Percentiles rank a stretch among this genome's conserved stretches.
These are phyloP conservation scores for Neonectria sp. DNA, from an alignment of 2,329 filamentous ascomycete genomes.

Conservation along the genomic window DNA sequence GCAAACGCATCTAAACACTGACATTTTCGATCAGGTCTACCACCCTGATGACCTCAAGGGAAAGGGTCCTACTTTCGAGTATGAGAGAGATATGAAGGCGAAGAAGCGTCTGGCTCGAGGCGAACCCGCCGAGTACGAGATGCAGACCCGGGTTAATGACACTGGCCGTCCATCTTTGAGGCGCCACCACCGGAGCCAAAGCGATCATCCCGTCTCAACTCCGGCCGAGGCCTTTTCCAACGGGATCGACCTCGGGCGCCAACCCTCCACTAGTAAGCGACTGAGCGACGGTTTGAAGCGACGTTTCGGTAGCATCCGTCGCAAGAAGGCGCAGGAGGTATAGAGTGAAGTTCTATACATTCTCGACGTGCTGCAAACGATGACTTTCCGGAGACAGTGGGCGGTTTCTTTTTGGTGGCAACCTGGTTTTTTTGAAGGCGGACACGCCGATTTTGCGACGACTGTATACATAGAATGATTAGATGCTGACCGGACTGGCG, in stretches of 20 bases:
- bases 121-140: conserved; percentile 62
- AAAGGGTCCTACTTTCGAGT: conserved; percentile 81
- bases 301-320: conserved; percentile 67
- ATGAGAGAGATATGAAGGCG: conserved; percentile 77
- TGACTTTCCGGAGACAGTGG: conserved; percentile 7
- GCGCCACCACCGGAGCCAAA: conserved; percentile 63
- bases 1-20: conserved; percentile 10
- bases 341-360: conserved; percentile 3
- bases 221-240: conserved; percentile 42
- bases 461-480: conserved; percentile 18
- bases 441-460: neutral
- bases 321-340: conserved; percentile 54
- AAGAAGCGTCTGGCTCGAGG: conserved; percentile 59
- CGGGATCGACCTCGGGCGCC: conserved; percentile 52
- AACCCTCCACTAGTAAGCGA: conserved; percentile 60
- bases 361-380: neutral
- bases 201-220: conserved; percentile 52
- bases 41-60: conserved; percentile 85
- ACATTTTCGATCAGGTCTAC: conserved; percentile 68
- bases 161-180: conserved; percentile 42
- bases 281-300: conserved; percentile 68
- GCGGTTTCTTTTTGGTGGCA: conserved; percentile 8
- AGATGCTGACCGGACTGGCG: neutral
- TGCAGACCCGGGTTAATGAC: conserved; percentile 57
- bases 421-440: neutral